Evolutionary conservation across 2,329 filamentous ascomycete genomes (phyloP).

Genomic region (Amphichorda felina): DNA sequence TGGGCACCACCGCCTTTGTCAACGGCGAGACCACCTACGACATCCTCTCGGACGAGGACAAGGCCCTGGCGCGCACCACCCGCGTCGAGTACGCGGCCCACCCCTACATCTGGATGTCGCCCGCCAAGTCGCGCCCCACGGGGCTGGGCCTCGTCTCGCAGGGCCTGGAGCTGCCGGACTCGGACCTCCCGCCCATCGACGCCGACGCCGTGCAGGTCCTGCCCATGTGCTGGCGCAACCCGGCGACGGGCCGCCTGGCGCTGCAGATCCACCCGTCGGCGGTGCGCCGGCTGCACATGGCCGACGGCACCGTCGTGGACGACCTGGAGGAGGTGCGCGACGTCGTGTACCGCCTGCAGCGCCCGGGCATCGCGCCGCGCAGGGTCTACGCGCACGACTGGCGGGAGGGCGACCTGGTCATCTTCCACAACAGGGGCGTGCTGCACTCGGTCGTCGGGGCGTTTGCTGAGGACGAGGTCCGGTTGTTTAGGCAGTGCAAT

Average conservation of each 20-base stretch:
- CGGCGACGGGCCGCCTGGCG: constrained; percentile 54
- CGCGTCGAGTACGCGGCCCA: constrained; percentile 67
- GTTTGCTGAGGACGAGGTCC: constrained; percentile 60
- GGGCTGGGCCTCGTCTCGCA: constrained; percentile 64
- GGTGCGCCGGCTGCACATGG: constrained; percentile 54
- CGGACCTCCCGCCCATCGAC: constrained; percentile 54
- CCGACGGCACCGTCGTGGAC: constrained; percentile 56
- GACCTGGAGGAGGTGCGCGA: constrained; percentile 54
- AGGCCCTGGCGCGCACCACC: constrained; percentile 54
- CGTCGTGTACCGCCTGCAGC: constrained; percentile 56
- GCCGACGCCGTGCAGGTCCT: constrained; percentile 56
- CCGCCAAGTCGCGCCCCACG: constrained; percentile 51
- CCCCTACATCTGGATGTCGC: constrained; percentile 73
- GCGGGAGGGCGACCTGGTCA: constrained; percentile 63
- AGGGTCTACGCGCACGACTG: constrained; percentile 66
- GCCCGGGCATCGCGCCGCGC: constrained; percentile 57
- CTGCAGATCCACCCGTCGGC: constrained; percentile 66
- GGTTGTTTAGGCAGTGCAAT: constrained; percentile 70
- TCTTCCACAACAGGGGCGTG: constrained; percentile 70
- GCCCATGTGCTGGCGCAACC: constrained; percentile 70
- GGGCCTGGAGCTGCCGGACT: constrained; percentile 44
- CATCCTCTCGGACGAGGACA: constrained; percentile 49
- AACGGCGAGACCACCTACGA: constrained; percentile 63
- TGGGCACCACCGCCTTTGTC: constrained; percentile 68
- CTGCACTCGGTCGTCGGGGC: constrained; percentile 66